Base-by-base conservation (phyloP, 1,139 yeast genomes). In the Debaryomycetaceae sp. region DNA sequence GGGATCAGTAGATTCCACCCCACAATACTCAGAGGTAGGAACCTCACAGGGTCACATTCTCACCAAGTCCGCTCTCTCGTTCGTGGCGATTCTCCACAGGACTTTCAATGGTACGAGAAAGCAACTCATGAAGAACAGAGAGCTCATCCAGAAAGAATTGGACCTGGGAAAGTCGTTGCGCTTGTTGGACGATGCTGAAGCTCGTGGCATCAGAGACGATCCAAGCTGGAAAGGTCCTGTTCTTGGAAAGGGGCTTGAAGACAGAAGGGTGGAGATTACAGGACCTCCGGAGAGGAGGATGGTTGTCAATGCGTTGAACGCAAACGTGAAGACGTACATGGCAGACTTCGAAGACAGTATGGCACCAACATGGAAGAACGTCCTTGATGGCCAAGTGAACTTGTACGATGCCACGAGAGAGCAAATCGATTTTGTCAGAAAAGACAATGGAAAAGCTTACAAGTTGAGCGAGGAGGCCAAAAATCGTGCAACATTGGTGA, bases 281-380 rank as follows among this genome's bases (percentile, higher is more conserved):
- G 59, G 59, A 8, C 59, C 59, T 5, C 58, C 58, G 6, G 58
- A 55, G 37, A 42, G 59, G 9, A 55, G 54, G 39, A 55, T 55
- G 59, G 45, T 54, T 4, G 56, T 55, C 24, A 54, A 55, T 39
- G 59, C 59, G 8, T 47, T 54, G 38, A 55, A 55, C 45, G 47
- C 59, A n/a, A 51, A 54, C 4, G 59, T 54, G 13, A 47, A 46
- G 37, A 55, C 59, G 6, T 55, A 55, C 43, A 55, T 55, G 59
- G 44, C 53, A 31, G 59, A 55, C 46, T 55, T 55, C 41, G 59
- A 55, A 42, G 59, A 55, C 40, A 49, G 55, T 35, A 35, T 47
- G 24, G 39, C 59, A 17, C 59, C 59, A 17, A 52, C 57, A n/a
- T 55, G 59, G 59, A 23, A 14, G 14, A 53, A 53, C 31, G 50